Evolutionary conservation across 2,329 filamentous ascomycete genomes (phyloP), one percentile per base, ranked within the genome.

Genomic region (Orbilia blumenaviensis): DNA sequence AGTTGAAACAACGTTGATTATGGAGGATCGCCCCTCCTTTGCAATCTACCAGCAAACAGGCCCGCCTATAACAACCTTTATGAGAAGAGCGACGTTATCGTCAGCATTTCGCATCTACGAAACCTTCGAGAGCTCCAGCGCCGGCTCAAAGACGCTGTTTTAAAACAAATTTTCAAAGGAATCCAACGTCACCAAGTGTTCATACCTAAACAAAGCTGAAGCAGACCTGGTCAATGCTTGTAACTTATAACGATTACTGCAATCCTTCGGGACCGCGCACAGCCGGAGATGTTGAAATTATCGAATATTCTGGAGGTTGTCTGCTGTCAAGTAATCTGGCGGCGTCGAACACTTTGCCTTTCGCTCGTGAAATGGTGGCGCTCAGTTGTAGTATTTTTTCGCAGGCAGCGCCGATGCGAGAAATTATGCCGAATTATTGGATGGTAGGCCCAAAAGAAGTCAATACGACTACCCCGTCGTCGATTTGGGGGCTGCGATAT

Each of bases 1-100:
- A 69, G 25, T 64, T 72, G 67, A 72, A 72, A 72, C 64, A 60
- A 10, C 36, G 38, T 63, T 46, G 46, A n/a, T 72, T 72, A 29
- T 38, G 7, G 46, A 58, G 50, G 58, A 48, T 64, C 67, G 32
- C 34, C 48, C 29, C 67, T 72, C 71, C 71, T 75, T 46, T 48
- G 48, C 54, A 68, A 68, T 75, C 42, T 58, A 50, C 36, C 25
- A 60, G n/a, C 18, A 18, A 36, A 58, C 42, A 10, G 32, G 32
- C 50, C 42, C 32, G 50, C 42, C 68, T 63, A 56, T 63, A 46
- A 41, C 61, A 27, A 18, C 25, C 61, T 41, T 38, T 42, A 36
- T 32, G 1, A 48, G 41, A 16, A 38, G 34, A 54, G 38, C 23
- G n/a, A 9, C 34, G 44, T 50, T 34, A 16, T 21, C 34, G 54